Base-by-base conservation (phyloP, 257 asterid genomes). In the Euphrasia confusa region DNA sequence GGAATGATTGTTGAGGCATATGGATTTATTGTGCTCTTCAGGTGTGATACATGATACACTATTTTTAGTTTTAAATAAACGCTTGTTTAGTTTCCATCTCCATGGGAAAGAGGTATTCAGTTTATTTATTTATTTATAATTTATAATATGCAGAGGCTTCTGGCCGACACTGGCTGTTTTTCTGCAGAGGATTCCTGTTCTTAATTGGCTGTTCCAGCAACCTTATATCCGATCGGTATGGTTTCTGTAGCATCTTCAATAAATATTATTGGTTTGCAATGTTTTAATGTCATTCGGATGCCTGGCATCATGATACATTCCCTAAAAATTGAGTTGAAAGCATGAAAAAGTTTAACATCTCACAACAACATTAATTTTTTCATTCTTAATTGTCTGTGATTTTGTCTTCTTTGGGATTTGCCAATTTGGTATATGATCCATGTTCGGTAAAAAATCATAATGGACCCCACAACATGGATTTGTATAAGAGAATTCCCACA, bases 91-190 rank as follows among this genome's bases (percentile, higher is more conserved):
- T 63, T 74, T 48, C 55, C 37, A 17, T 45, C 63, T 50, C 48
- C 10, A 53, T 48, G 50, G 63, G 66, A 33, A 69, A 65, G 50
- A 33, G 68, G 58, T 60, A 21, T 39, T 57, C 45, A 21, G 0
- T 48, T 72, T 5, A 21, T 7, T 48, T 69, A 3, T 60, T 35
- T 58, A 60, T 65, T 54, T 35, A 52, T 24, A 9, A 37, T 67
- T 0, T 21, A 10, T 42, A 60, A 13, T 60, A 18, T 77, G 84
- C 96, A 92, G 99, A 80, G 99, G 99, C 26, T 92, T 92, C 81
- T 92, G 97, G 99, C 99, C 99, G 7, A 89, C 97, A 48, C 76
- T 89, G 72, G 81, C 93, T 67, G 99, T 92, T 64, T 92, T 89
- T 55, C 76, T 92, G 78, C 97, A 89, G 70, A 92, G 83, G 93